A percentile compares a stretch with the other conserved stretches of the same genome.
Evolutionary conservation across 305 asterid genomes (phyloP).

Genomic region (Solanum hybrid): DNA sequence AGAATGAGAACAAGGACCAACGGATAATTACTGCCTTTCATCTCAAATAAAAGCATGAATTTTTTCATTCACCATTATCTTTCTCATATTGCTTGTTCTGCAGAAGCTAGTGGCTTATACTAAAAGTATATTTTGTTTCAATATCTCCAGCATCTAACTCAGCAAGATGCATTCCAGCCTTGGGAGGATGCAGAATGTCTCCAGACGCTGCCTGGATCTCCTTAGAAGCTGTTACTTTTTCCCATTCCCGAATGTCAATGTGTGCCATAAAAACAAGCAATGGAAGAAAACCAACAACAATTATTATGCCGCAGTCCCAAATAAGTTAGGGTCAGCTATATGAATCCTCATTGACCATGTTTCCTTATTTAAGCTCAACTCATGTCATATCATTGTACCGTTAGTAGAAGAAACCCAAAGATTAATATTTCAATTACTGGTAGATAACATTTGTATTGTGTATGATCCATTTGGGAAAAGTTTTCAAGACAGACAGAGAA

Average conservation of each 20-base stretch:
- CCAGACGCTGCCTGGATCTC: slow-evolving; percentile 18
- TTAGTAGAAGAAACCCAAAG: not conserved
- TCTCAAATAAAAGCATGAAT: not conserved
- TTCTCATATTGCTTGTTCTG: slow-evolving; percentile 3
- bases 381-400: not conserved
- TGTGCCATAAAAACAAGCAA: not conserved
- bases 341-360: not conserved
- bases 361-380: not conserved
- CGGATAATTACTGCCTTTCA: not conserved
- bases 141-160: slow-evolving; percentile 26
- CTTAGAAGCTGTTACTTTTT: not conserved
- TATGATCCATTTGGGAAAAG: not conserved
- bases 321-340: not conserved
- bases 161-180: slow-evolving; percentile 32
- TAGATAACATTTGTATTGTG: not conserved
- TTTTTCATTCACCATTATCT: not conserved
- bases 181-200: slow-evolving; percentile 54
- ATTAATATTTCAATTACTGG: not conserved
- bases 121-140: slow-evolving; percentile 3
- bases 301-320: not conserved
- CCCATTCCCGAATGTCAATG: not conserved
- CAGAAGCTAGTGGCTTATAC: not conserved
- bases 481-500: not conserved
- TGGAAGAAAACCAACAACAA: not conserved
- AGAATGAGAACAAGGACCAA: not conserved